A percentile compares a stretch with the other conserved stretches of the same genome.
phyloP scores from a whole-genome alignment of 805 yeast genomes.

The Monosporozyma aquatica region DNA sequence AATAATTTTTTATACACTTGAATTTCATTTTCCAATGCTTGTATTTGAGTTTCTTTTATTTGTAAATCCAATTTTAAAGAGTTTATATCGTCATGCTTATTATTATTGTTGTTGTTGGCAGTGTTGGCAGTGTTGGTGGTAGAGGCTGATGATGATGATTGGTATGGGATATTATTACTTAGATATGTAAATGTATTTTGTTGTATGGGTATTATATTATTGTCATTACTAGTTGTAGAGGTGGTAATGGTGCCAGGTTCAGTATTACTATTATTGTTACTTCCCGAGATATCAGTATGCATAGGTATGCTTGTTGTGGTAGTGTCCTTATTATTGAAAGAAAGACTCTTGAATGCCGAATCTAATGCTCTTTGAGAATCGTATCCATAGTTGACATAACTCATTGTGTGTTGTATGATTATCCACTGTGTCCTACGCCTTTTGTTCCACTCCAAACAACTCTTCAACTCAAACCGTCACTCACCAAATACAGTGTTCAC shows the following conservation, averaged over 20 bases:
- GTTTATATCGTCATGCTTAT: slow-evolving; percentile 23
- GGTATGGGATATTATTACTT: slow-evolving; percentile 2
- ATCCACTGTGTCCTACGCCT: no score
- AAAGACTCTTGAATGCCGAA: slow-evolving; percentile 8
- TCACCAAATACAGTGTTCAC: no score
- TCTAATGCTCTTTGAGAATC: slow-evolving; percentile 11
- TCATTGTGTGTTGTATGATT: no score
- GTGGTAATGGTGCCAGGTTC: background rate
- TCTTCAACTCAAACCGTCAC: no score
- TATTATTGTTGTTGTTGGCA: background rate
- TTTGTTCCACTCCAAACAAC: no score
- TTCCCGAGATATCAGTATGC: background rate
- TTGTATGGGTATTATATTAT: background rate
- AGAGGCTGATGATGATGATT: no score
- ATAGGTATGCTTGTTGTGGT: no score
- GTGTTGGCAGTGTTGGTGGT: background rate
- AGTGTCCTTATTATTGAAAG: slow-evolving; percentile 3
- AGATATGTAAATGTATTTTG: background rate
- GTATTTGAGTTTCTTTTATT: slow-evolving; percentile 45
- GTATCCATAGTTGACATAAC: slow-evolving; percentile 11
- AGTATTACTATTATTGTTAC: background rate
- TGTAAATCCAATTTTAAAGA: slow-evolving; percentile 42
- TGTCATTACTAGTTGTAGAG: background rate
- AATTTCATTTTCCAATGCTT: slow-evolving; percentile 38
- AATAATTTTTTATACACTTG: slow-evolving; percentile 28